Conservation (phyloP, 1,139 yeast genomes). For the Yamadazyma blattariae region DNA sequence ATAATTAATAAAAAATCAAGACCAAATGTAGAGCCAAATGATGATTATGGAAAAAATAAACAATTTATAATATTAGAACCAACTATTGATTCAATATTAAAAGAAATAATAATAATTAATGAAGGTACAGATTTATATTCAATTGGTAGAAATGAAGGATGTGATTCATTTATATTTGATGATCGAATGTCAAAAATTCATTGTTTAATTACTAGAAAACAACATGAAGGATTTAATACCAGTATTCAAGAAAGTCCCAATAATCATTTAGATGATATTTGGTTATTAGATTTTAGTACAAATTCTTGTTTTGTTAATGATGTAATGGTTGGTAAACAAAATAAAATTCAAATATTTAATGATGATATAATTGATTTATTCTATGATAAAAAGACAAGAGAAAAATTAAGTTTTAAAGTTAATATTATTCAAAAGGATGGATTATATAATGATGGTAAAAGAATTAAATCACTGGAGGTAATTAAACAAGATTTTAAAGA, state of each 20-base stretch:
- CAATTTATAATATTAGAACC: conserved; percentile 34
- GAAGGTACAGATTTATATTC: conserved; percentile 64
- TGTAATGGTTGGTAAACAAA: conserved; percentile 55
- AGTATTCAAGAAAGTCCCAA: conserved; percentile 67
- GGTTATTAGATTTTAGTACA: conserved; percentile 79
- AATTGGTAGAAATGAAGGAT: conserved; percentile 62
- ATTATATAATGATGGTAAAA: conserved; percentile 42
- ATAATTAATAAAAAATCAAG: conserved; percentile 6
- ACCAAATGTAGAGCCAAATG: conserved; percentile 3
- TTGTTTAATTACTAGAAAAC: conserved; percentile 61
- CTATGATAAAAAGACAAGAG: conserved; percentile 51
- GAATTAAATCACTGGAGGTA: conserved; percentile 14
- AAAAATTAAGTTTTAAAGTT: conserved; percentile 52
- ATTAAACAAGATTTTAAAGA: conserved; percentile 29
- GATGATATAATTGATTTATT: conserved; percentile 68
- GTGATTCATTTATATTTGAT: conserved; percentile 61
- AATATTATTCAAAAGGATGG: conserved; percentile 56
- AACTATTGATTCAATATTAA: conserved; percentile 23
- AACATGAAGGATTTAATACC: conserved; percentile 52
- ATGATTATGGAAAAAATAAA: conserved; percentile 12
- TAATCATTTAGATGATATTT: conserved; percentile 65
- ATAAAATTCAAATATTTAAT: conserved; percentile 57
- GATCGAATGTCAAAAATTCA: conserved; percentile 81
- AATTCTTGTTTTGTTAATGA: conserved; percentile 76
- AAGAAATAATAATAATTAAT: conserved; percentile 50